phyloP scores from a whole-genome alignment of 192 early-diverging fungal genomes.

The Piromyces finnis region DNA sequence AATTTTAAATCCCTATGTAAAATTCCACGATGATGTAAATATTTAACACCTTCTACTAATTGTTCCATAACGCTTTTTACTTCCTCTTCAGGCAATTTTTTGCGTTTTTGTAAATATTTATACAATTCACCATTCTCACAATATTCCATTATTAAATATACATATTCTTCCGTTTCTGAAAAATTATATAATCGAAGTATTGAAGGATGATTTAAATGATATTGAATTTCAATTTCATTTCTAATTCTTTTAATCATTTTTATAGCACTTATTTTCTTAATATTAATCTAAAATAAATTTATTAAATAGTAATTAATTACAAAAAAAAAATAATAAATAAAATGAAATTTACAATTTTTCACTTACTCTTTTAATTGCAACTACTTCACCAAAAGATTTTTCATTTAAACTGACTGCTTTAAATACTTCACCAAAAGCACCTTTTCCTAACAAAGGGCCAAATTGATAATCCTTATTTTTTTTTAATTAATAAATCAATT shows the following conservation, averaged over 20 bases:
- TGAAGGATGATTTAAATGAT: not conserved
- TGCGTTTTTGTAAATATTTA: not conserved
- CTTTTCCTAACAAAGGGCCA: not conserved
- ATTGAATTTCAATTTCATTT: not conserved
- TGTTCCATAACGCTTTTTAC: conserved; percentile 29
- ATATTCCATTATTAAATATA: not conserved
- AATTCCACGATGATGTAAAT: conserved; percentile 44
- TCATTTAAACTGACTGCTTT: not conserved
- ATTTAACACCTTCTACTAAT: conserved; percentile 31
- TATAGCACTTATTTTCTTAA: not conserved
- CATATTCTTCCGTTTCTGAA: not conserved
- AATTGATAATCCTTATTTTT: not conserved
- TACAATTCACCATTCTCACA: not conserved
- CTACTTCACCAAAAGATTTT: not conserved
- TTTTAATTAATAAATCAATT: too few relatives aligned
- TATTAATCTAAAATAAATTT: too few relatives aligned
- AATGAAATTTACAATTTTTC: not conserved
- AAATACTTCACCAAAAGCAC: not conserved
- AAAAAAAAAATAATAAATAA: not conserved
- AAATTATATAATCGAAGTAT: not conserved
- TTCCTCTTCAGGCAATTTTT: conserved; percentile 30
- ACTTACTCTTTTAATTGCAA: not conserved
- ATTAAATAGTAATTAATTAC: too few relatives aligned
- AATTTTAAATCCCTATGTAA: conserved; percentile 63
- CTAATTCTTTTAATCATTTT: not conserved